Evolutionary conservation across 352 stramenopile genomes (phyloP).

Genomic region (Pythium phragmitis): DNA sequence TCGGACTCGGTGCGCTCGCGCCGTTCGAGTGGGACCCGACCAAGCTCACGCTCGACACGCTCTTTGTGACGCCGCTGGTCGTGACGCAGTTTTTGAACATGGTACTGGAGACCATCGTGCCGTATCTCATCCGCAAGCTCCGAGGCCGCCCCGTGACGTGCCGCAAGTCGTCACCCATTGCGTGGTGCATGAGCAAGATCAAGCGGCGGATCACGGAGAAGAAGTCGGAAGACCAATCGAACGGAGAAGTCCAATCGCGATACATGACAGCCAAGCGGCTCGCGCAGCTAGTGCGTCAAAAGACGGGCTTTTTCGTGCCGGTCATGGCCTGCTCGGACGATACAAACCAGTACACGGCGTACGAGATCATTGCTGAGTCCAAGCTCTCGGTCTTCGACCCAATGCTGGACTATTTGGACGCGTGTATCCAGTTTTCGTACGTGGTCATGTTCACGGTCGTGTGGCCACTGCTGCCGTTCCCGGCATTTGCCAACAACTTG

Average conservation of each 20-base stretch:
- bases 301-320: constrained; percentile 64
- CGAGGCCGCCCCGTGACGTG: constrained; percentile 65
- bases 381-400: constrained; percentile 84
- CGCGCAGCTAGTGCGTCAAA: constrained; percentile 61
- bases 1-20: constrained; percentile 51
- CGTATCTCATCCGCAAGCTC: constrained; percentile 80
- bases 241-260: constrained; percentile 22
- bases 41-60: constrained; percentile 77
- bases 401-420: constrained; percentile 85
- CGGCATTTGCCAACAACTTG: constrained; percentile 87
- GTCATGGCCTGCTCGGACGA: constrained; percentile 77
- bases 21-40: constrained; percentile 74
- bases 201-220: constrained; percentile 38
- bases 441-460: constrained; percentile 91
- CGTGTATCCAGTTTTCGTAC: constrained; percentile 89
- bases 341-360: constrained; percentile 84
- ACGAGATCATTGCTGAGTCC: constrained; percentile 82
- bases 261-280: constrained; percentile 69
- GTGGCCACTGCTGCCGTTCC: constrained; percentile 84
- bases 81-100: constrained; percentile 90
- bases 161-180: constrained; percentile 58
- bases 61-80: constrained; percentile 87
- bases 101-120: constrained; percentile 84
- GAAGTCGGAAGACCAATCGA: constrained; percentile 31
- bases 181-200: constrained; percentile 49